Evolutionary conservation across 176 grass and related monocot species (phyloP).

Genomic region (Alloteropsis semialata): DNA sequence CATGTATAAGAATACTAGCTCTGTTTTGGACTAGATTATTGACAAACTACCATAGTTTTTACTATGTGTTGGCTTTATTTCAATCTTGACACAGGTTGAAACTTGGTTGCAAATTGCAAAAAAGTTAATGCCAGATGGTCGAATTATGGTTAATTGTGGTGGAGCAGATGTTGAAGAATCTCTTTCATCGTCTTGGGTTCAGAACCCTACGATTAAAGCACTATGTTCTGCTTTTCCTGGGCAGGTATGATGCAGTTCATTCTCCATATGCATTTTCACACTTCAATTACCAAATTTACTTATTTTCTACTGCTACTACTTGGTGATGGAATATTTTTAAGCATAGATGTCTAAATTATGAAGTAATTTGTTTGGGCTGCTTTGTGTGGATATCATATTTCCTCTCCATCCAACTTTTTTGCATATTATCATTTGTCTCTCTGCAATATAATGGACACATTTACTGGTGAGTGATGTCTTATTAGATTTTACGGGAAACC

Average conservation of each 20-base stretch:
- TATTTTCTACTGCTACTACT: background rate
- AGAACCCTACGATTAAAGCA: constrained; percentile 83
- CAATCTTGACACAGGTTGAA: constrained; percentile 51
- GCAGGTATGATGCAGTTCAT: constrained; percentile 38
- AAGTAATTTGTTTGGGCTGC: background rate
- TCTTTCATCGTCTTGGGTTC: constrained; percentile 58
- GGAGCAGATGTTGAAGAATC: constrained; percentile 58
- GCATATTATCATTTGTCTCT: background rate
- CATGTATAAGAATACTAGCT: background rate
- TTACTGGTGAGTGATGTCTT: background rate
- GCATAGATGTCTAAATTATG: background rate
- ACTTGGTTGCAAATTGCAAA: constrained; percentile 78
- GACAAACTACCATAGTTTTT: background rate
- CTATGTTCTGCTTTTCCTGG: constrained; percentile 71
- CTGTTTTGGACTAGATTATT: background rate
- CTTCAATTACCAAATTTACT: background rate
- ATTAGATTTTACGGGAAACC: background rate
- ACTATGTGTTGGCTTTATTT: constrained; percentile 5
- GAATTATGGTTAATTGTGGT: constrained; percentile 91
- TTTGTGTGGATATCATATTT: background rate
- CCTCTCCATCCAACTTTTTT: background rate
- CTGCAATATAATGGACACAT: background rate
- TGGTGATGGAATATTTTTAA: background rate
- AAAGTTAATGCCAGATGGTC: constrained; percentile 74
- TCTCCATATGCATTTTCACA: background rate